Conservation (phyloP, 2,329 filamentous ascomycete genomes). For the Didymella lethalis region DNA sequence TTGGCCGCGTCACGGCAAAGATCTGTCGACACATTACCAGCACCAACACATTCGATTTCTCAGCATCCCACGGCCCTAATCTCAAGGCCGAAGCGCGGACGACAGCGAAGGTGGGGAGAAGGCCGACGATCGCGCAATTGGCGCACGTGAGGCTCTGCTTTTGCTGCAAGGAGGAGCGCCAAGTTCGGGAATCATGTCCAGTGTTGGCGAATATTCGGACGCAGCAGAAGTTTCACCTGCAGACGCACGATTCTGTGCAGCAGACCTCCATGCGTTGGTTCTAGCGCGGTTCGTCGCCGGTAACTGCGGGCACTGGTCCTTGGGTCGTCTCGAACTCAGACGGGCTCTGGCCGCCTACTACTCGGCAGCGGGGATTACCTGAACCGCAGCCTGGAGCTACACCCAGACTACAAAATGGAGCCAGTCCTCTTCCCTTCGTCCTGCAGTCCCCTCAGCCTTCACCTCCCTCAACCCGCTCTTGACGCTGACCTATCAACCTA, state of each 20-base stretch:
- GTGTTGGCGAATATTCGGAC: slow-evolving; percentile 21
- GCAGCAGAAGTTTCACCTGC: slow-evolving; percentile 33
- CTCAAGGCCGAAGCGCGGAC: slow-evolving; percentile 20
- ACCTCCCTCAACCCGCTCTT: slow-evolving; percentile 4
- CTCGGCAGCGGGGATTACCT: slow-evolving; percentile 20
- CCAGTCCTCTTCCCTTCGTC: slow-evolving; percentile 21
- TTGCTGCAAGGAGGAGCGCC: slow-evolving; percentile 11
- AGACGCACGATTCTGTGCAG: slow-evolving; percentile 33
- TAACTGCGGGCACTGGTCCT: slow-evolving; percentile 8
- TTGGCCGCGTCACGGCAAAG: background rate
- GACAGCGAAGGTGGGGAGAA: slow-evolving; percentile 23
- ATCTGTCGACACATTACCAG: slow-evolving; percentile 8
- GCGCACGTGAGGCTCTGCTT: slow-evolving; percentile 26
- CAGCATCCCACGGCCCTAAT: slow-evolving; percentile 29
- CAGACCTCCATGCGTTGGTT: slow-evolving; percentile 5
- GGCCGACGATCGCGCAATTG: slow-evolving; percentile 21
- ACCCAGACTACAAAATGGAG: slow-evolving; percentile 26
- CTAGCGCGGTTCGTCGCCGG: slow-evolving; percentile 11
- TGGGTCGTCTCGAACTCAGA: slow-evolving; percentile 23
- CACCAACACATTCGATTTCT: slow-evolving; percentile 22
- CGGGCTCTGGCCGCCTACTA: slow-evolving; percentile 14
- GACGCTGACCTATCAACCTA: background rate
- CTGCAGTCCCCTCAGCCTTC: slow-evolving; percentile 5
- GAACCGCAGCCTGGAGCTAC: slow-evolving; percentile 16
- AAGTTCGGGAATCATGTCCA: slow-evolving; percentile 17